A percentile compares a stretch with the other conserved stretches of the same genome.
Evolutionary conservation across 352 stramenopile species (phyloP).

Genomic region (Phytophthora ramorum): DNA sequence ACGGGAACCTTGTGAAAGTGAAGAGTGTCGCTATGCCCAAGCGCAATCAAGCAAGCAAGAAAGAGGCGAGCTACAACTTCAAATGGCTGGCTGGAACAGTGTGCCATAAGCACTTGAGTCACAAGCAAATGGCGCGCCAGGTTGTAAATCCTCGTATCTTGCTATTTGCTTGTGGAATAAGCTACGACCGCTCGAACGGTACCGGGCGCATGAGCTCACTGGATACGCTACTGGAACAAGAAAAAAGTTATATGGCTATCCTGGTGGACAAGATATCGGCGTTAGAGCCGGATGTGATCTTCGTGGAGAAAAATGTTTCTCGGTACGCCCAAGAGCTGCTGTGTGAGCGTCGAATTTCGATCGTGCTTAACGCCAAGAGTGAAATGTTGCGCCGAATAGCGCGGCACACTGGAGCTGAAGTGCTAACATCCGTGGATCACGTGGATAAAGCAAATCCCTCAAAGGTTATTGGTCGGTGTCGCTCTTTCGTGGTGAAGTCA

Average conservation of each 20-base stretch:
- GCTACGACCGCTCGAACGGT: conserved; percentile 92
- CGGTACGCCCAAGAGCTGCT: conserved; percentile 94
- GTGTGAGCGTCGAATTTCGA: conserved; percentile 88
- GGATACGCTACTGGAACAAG: conserved; percentile 96
- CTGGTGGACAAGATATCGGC: conserved; percentile 96
- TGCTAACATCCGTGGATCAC: conserved; percentile 94
- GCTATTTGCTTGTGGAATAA: conserved; percentile 95
- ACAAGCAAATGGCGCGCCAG: conserved; percentile 96
- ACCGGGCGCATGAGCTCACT: conserved; percentile 93
- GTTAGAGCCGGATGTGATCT: conserved; percentile 95
- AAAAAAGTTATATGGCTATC: conserved; percentile 97
- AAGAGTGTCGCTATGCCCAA: conserved; percentile 78
- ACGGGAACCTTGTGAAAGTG: conserved; percentile 77
- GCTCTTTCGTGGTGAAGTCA: conserved; percentile 74
- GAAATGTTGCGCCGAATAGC: conserved; percentile 93
- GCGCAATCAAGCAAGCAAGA: conserved; percentile 74
- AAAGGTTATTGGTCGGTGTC: conserved; percentile 69
- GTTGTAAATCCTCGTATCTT: conserved; percentile 98
- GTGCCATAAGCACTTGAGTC: conserved; percentile 96
- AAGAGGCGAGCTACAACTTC: conserved; percentile 87
- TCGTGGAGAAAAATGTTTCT: conserved; percentile 92
- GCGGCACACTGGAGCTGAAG: conserved; percentile 92
- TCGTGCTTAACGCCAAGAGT: conserved; percentile 96
- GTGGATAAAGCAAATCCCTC: conserved; percentile 69
- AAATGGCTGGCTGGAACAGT: conserved; percentile 96